Percentiles rank a stretch among this genome's conserved stretches.
Conservation (phyloP, 2,329 filamentous ascomycete genomes). For the Penicillium brasilianum region DNA sequence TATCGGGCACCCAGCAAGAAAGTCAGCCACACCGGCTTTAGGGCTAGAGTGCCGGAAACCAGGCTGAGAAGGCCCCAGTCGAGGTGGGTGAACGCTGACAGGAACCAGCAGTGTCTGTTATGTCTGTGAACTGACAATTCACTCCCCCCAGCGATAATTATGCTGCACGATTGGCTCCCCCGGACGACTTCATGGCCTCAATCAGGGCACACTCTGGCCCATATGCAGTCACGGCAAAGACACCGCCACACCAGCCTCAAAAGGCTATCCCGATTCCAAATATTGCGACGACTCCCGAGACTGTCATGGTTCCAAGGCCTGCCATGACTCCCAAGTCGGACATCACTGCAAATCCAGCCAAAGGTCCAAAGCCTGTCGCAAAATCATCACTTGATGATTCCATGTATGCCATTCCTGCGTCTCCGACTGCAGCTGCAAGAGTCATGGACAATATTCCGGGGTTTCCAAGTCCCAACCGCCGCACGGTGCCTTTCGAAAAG, state of each 20-base stretch:
- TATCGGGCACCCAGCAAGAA: not conserved
- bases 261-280: not conserved
- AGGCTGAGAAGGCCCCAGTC: not conserved
- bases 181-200: conserved; percentile 2
- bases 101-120: not conserved
- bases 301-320: not conserved
- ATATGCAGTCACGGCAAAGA: not conserved
- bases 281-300: not conserved
- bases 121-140: not conserved
- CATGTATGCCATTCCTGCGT: not conserved
- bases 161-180: not conserved
- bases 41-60: not conserved
- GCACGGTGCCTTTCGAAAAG: not conserved
- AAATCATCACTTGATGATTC: not conserved
- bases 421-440: not conserved
- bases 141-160: not conserved
- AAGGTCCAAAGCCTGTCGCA: not conserved
- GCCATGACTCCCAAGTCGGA: not conserved
- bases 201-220: not conserved
- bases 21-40: not conserved
- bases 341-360: too few species aligned
- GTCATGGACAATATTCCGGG: not conserved
- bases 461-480: not conserved
- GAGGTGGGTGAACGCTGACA: not conserved
- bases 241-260: not conserved